Base-by-base conservation (phyloP, 441 rosid species). In the Arabidopsis hybrid region DNA sequence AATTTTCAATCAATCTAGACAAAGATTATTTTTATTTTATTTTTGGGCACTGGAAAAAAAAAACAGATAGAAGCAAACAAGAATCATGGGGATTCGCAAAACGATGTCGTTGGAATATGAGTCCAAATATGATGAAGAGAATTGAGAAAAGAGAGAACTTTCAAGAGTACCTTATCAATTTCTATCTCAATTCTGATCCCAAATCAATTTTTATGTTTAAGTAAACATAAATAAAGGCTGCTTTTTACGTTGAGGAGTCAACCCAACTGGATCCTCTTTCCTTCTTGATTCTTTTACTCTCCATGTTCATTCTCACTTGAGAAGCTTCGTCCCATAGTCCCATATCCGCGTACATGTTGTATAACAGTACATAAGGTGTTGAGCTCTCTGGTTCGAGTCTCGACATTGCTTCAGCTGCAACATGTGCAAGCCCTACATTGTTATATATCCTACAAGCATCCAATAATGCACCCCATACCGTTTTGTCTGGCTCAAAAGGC, bases 381-480 rank as follows among this genome's bases (percentile, higher is more conserved):
- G 83, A 82, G 59, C 85, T 86, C 80, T 81, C 88, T 10, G 96
- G 94, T 62, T 91, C 89, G 36, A 85, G 81, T 72, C 80, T 84
- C 80, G 82, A 83, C 71, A 89, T 71, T 51, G 84, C 87, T 62
- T 86, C 82, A 12, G 91, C 89, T 34, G 91, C 91, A 55, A 79
- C 74, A 38, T 77, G 83, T 51, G 88, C 94, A 66, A 89, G 81
- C 68, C 76, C 73, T 0, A 82, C 77, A 64, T 91, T 78, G 71
- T 85, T 82, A 73, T 89, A 83, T 50, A 89, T 72, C 79, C 84
- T 83, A 65, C 91, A 91, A 71, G 94, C 92, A 67, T 89, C 83
- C 32, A 91, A 86, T 45, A 91, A 65, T 7, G 88, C 81, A 38
- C 89, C 88, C 94, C 92, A 91, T 17, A 91, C 85, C n/a, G 87